Conservation (phyloP, 257 asterid genomes). For the Knoxia roxburghii region DNA sequence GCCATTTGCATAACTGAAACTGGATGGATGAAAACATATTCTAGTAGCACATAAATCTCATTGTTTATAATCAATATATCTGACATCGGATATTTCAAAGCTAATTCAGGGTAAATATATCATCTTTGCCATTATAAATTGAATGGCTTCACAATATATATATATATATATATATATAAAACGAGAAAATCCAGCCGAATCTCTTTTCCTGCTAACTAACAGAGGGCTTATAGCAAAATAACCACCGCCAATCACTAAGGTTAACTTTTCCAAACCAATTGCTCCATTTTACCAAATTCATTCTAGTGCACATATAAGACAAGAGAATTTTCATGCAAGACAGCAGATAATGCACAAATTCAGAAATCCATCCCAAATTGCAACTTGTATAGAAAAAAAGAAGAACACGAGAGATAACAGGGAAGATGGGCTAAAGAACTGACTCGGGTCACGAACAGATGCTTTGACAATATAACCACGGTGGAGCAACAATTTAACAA, state of each 20-base stretch:
- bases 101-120: no score
- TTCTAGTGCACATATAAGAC: no score
- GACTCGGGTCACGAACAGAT: constrained; percentile 45
- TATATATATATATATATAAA: no score
- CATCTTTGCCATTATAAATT: no score
- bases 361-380: neutral
- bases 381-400: neutral
- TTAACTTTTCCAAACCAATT: no score
- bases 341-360: neutral
- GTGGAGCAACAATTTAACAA: constrained; percentile 48
- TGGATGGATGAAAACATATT: neutral
- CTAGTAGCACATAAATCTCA: neutral
- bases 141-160: no score
- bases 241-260: no score
- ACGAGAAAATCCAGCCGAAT: no score
- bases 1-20: neutral
- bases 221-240: no score
- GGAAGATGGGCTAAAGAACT: neutral
- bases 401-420: neutral
- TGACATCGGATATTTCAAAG: neutral
- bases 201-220: no score
- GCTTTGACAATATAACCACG: constrained; percentile 63
- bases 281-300: no score
- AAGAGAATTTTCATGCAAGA: neutral
- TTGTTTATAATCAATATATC: neutral